Conservation (phyloP, 129 eudicot species). For the Centaurea solstitialis region DNA sequence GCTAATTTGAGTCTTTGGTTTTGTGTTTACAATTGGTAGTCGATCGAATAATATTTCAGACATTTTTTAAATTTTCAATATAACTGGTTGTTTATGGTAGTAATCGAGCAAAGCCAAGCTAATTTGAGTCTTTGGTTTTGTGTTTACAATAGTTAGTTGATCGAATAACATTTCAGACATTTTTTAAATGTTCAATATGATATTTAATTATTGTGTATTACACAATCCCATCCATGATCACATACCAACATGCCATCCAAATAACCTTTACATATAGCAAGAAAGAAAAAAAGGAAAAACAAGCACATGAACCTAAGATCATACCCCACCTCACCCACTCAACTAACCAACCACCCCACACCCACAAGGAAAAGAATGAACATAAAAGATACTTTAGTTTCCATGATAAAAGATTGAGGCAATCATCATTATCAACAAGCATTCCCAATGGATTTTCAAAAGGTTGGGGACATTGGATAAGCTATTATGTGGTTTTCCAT, state of each 20-base stretch:
- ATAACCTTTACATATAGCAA: slow-evolving; percentile 1
- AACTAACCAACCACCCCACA: background rate
- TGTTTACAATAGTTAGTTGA: background rate
- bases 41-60: background rate
- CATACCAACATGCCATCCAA: slow-evolving; percentile 10
- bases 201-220: background rate
- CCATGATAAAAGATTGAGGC: slow-evolving; percentile 20
- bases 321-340: slow-evolving; percentile 12
- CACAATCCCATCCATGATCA: background rate
- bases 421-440: slow-evolving; percentile 27
- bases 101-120: background rate
- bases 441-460: slow-evolving; percentile 15
- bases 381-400: slow-evolving; percentile 22
- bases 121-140: background rate
- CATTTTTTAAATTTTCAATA: background rate
- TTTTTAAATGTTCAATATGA: background rate
- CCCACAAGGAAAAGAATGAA: slow-evolving; percentile 18
- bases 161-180: background rate
- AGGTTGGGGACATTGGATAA: slow-evolving; percentile 4
- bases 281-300: background rate
- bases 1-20: background rate
- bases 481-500: slow-evolving; percentile 11
- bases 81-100: background rate
- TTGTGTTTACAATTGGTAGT: background rate
- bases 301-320: slow-evolving; percentile 7